Evolutionary conservation across 2,329 filamentous ascomycete genomes (phyloP), one percentile per base, ranked within the genome.

Genomic region (Paecilomyces fulvus): DNA sequence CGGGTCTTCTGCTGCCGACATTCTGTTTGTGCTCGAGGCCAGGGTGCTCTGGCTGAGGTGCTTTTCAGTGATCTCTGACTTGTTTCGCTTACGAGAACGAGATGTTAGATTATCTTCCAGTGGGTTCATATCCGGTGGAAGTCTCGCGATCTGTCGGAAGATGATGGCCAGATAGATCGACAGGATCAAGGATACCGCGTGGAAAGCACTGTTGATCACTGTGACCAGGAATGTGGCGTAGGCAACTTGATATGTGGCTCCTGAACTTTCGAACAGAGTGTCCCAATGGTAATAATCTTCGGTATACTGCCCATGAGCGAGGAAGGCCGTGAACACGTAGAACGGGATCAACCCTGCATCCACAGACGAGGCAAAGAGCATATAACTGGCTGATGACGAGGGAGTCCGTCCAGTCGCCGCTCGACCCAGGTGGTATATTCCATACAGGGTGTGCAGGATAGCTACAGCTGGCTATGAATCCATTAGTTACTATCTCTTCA

Each of bases 41-140:
- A 79, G 70, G 33, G 75, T 80, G 10, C 75, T 78, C 25, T 76
- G 73, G 56, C 80, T 82, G 52, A 84, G 71, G 55, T 86, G 83
- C 70, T 88, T 88, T 59, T 88, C 83, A 9, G 78, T 76, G 2
- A 79, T 76, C 14, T 82, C 79, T 0, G 80, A 83, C 62, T 82
- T 84, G 68, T 89, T 92, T 67, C 88, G 84, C 77, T 91, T 92
- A 74, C 95, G 90, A 72, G 62, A 71, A 67, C 74, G 79, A 56
- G 89, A 85, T 1, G 91, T 96, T 57, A 95, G 76, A 65, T 92
- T 86, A 62, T 89, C 84, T 69, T 96, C 92, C 12, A 97, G 79
- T 1, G 92, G 92, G 69, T 97, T 97, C 88, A 96, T 90, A 67
- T 97, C 92, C 0, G 92, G 92, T 5, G 92, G 92, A 70, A 96